Base-by-base conservation (phyloP, 345 rosid genomes). In the Eucalyptus erythrocorys region DNA sequence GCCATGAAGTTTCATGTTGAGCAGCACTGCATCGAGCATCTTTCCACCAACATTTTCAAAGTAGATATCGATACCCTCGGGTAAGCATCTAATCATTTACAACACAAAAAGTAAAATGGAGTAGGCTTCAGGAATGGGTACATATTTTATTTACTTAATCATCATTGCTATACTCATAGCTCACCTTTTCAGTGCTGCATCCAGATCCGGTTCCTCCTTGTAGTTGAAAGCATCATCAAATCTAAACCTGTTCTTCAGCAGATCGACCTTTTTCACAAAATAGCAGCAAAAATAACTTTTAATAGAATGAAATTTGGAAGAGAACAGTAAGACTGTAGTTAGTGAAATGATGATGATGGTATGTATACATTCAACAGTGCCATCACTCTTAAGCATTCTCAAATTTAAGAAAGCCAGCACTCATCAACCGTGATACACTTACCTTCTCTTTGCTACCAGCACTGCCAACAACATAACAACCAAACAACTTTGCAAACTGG, bases 191-290 rank as follows among this genome's bases (percentile, higher is more conserved):
- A 95, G 86, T 43, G 94, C 92, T 13, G 92, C 93, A 87, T 85
- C 88, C 11, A 90, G 87, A 79, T 92, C 85, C 1, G 51, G 87
- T 80, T 94, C 96, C 82, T 92, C 93, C 71, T 91, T 93, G 86
- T 93, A 95, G 94, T 93, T 94, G 93, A 94, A 95, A 90, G 96
- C 95, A 68, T 92, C 94, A 64, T 95, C 91, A 47, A 94, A 94
- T 45, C 93, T 92, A 68, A 94, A 90, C 91, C 91, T 92, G 30
- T 85, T 90, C 94, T 91, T 94, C 87, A 95, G 87, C 14, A 93
- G 85, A 82, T 92, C 91, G 71, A 95, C 94, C 94, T 93, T 43
- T 30, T 49, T 37, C 45, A 0, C 45, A 10, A 68, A 10, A 34
- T 16, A 68, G 5, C 80, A 10, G 40, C 80, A 85, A 79, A 66